A percentile compares a stretch with the other conserved stretches of the same genome.
These are phyloP conservation scores for Hypericum androsaemum DNA, from an alignment of 345 rosid species.

Conservation along the genomic window DNA sequence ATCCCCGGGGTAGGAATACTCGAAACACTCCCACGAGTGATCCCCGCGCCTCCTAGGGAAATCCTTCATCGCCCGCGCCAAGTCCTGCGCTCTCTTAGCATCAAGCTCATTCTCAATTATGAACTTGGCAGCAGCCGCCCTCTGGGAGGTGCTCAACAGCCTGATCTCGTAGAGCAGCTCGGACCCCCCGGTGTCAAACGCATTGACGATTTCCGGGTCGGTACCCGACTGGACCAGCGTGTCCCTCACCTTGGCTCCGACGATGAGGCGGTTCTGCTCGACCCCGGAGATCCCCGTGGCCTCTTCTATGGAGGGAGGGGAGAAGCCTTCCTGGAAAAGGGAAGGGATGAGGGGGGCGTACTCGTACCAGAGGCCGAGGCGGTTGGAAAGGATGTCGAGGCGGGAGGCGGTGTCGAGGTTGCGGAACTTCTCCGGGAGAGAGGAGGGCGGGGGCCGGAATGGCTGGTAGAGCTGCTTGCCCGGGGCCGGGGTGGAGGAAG, in stretches of 20 bases:
- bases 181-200: slow-evolving; percentile 58
- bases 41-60: slow-evolving; percentile 70
- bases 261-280: slow-evolving; percentile 75
- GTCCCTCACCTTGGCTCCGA: slow-evolving; percentile 68
- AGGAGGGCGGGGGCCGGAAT: slow-evolving; percentile 81
- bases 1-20: slow-evolving; percentile 63
- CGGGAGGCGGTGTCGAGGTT: slow-evolving; percentile 54
- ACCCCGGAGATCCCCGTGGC: slow-evolving; percentile 67
- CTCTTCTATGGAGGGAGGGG: slow-evolving; percentile 63
- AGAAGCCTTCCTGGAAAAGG: slow-evolving; percentile 67
- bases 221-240: slow-evolving; percentile 47
- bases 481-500: slow-evolving; percentile 23
- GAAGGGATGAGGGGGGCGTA: slow-evolving; percentile 78
- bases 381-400: slow-evolving; percentile 61
- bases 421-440: slow-evolving; percentile 55
- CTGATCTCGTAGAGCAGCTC: slow-evolving; percentile 78
- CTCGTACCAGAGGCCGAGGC: slow-evolving; percentile 78
- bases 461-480: slow-evolving; percentile 54
- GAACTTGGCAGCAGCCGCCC: slow-evolving; percentile 50
- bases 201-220: slow-evolving; percentile 43
- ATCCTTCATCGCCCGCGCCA: slow-evolving; percentile 78
- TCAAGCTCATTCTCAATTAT: slow-evolving; percentile 36
- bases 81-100: slow-evolving; percentile 47
- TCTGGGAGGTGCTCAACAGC: slow-evolving; percentile 43
- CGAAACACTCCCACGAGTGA: slow-evolving; percentile 41